phyloP scores from a whole-genome alignment of 2,329 filamentous ascomycete species.

The Fusarium longipes region DNA sequence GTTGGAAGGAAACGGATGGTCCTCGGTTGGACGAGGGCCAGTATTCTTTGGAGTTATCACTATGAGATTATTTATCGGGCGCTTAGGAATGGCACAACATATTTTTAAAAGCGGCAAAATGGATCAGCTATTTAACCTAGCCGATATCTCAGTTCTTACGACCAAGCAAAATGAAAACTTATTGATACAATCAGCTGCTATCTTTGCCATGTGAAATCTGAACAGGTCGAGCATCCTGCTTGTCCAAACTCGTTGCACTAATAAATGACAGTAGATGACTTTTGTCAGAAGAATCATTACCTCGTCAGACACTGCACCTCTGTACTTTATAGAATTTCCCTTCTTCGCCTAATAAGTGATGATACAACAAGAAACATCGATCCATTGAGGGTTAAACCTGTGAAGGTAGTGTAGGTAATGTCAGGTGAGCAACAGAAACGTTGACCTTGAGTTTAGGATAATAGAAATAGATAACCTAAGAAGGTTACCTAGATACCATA shows the following conservation, averaged over 20 bases:
- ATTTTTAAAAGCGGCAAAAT: not conserved
- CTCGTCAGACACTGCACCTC: too few relatives aligned
- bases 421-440: too few relatives aligned
- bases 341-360: too few relatives aligned
- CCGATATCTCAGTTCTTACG: not conserved
- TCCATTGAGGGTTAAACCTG: too few relatives aligned
- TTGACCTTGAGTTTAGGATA: too few relatives aligned
- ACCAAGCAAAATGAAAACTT: constrained; percentile 1
- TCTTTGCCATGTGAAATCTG: not conserved
- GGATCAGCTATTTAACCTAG: constrained; percentile 9
- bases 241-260: not conserved
- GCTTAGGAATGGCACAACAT: constrained; percentile 9
- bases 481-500: too few relatives aligned
- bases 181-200: not conserved
- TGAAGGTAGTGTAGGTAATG: too few relatives aligned
- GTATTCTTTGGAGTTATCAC: constrained; percentile 28
- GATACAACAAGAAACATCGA: too few relatives aligned
- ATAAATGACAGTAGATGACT: not conserved
- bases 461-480: too few relatives aligned
- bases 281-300: too few relatives aligned
- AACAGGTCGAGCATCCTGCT: too few relatives aligned
- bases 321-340: too few relatives aligned
- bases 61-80: constrained; percentile 11
- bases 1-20: constrained; percentile 1
- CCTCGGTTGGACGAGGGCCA: constrained; percentile 9